Percentiles rank a stretch among this genome's conserved stretches.
These are phyloP conservation scores for Chlorella sp. DNA, from an alignment of 139 green algal species.

Conservation along the genomic window DNA sequence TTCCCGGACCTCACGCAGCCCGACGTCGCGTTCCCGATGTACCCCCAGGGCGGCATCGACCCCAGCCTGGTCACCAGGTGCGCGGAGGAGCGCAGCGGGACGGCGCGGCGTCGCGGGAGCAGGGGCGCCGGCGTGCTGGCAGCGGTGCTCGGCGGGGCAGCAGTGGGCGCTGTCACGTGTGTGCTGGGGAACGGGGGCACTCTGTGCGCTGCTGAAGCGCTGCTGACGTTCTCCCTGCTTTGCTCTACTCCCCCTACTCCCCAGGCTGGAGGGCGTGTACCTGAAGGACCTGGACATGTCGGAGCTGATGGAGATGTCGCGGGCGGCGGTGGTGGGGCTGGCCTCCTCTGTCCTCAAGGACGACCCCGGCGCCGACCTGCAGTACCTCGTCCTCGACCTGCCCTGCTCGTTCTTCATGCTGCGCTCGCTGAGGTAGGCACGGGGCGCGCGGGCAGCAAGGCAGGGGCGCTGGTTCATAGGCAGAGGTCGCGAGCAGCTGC, in stretches of 20 bases:
- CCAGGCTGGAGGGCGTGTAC: conserved; percentile 32
- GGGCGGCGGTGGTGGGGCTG: conserved; percentile 25
- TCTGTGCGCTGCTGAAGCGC: no score
- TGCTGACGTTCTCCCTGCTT: no score
- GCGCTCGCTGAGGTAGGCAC: conserved; percentile 31
- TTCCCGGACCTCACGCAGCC: conserved; percentile 40
- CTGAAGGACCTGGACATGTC: conserved; percentile 30
- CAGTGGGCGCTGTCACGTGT: no score
- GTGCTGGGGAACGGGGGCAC: no score
- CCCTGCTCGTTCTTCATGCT: conserved; percentile 73
- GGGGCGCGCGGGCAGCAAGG: not conserved
- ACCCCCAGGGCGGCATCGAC: conserved; percentile 17
- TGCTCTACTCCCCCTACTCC: no score
- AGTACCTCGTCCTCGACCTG: conserved; percentile 66
- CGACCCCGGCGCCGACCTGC: conserved; percentile 28
- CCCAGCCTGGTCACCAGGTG: conserved; percentile 25
- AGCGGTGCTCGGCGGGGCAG: no score
- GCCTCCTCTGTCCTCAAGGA: conserved; percentile 8
- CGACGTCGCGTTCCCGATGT: conserved; percentile 27
- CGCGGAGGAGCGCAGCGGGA: no score
- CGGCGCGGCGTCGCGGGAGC: no score
- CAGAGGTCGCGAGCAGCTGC: not conserved
- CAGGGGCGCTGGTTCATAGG: not conserved
- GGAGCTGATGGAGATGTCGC: conserved; percentile 29
- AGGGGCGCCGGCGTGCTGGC: no score